Conservation (phyloP, 345 rosid species). For the Gossypium herbaceum region DNA sequence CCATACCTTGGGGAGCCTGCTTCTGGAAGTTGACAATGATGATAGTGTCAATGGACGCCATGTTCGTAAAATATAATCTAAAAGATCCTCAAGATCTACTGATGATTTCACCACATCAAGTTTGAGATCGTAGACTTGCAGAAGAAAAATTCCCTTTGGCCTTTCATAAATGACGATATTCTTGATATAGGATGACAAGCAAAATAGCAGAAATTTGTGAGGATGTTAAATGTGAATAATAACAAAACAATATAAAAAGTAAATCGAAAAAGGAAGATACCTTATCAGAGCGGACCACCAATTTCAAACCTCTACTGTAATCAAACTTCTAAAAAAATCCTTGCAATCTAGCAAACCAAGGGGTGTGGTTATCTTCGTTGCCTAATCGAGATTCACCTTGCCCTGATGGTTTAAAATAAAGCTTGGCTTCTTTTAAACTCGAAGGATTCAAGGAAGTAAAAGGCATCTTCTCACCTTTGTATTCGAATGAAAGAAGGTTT, state of each 20-base stretch:
- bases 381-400: neutral
- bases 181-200: conserved; percentile 15
- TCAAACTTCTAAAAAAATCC: conserved; percentile 25
- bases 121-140: conserved; percentile 18
- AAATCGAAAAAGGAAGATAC: conserved; percentile 7
- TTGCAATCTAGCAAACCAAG: conserved; percentile 21
- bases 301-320: conserved; percentile 27
- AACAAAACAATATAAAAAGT: neutral
- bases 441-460: conserved; percentile 30
- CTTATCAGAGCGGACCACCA: conserved; percentile 23
- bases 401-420: conserved; percentile 12
- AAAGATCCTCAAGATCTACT: conserved; percentile 20
- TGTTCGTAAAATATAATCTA: conserved; percentile 22
- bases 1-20: conserved; percentile 30
- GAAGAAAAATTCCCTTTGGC: conserved; percentile 15
- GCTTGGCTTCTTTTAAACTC: conserved; percentile 31
- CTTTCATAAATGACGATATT: conserved; percentile 27
- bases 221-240: neutral
- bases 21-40: conserved; percentile 21
- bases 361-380: neutral
- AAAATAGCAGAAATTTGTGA: neutral
- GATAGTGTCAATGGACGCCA: conserved; percentile 27
- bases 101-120: conserved; percentile 29
- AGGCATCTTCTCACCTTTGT: conserved; percentile 28
- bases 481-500: conserved; percentile 36